These are phyloP conservation scores for Sordariomycetes sp. DNA, from an alignment of 2,329 filamentous ascomycete genomes.

Conservation along the genomic window DNA sequence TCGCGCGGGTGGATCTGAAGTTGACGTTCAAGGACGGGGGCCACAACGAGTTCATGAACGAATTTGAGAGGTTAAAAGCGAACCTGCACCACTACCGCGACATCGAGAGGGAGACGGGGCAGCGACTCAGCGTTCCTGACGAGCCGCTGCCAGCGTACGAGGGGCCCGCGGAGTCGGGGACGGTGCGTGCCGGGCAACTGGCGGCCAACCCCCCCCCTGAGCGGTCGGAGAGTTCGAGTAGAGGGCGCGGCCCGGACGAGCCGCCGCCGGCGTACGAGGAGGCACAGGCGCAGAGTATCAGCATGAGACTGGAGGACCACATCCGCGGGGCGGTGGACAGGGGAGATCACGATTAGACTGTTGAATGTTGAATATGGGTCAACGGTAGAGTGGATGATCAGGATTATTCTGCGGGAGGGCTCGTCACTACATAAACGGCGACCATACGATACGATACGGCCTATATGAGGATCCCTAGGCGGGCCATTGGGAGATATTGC, in stretches of 20 bases:
- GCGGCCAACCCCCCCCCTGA: neutral
- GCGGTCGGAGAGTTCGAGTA: conserved; percentile 21
- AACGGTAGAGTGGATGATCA: neutral
- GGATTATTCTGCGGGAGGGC: neutral
- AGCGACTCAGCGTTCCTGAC: conserved; percentile 53
- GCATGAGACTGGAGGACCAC: conserved; percentile 50
- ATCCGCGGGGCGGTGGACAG: conserved; percentile 62
- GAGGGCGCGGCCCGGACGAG: conserved; percentile 43
- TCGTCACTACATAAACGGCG: neutral
- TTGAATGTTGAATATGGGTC: neutral
- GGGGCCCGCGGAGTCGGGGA: conserved; percentile 28
- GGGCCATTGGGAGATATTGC: neutral
- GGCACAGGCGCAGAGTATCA: conserved; percentile 59
- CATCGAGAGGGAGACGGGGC: conserved; percentile 55
- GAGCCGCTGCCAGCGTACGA: conserved; percentile 87
- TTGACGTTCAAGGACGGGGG: conserved; percentile 90
- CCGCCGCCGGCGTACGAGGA: conserved; percentile 89
- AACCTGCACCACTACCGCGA: conserved; percentile 70
- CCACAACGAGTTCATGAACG: conserved; percentile 79
- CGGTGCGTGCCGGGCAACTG: conserved; percentile 5
- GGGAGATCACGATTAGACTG: conserved; percentile 17
- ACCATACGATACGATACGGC: neutral
- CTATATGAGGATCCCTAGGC: neutral
- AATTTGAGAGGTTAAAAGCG: conserved; percentile 76
- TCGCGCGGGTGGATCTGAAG: conserved; percentile 65